phyloP scores from a whole-genome alignment of 2,329 filamentous ascomycete species.

The Fusarium equiseti region DNA sequence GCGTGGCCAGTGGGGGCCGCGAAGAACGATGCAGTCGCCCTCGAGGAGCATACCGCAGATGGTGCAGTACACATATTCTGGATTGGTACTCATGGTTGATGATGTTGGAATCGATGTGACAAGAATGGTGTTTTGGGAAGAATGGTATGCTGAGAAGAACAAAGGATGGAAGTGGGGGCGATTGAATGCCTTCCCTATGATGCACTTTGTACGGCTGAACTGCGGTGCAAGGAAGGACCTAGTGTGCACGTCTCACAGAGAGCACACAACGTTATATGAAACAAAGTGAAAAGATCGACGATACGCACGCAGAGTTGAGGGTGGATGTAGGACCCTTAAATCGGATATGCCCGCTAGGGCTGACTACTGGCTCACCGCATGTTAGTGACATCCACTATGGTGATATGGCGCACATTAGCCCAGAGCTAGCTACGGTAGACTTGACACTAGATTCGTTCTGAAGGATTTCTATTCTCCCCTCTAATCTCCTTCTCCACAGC shows the following conservation, averaged over 20 bases:
- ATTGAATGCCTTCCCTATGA: not conserved
- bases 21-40: not conserved
- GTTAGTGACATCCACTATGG: not conserved
- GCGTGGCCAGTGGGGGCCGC: not conserved
- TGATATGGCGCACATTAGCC: not conserved
- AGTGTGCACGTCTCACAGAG: not conserved
- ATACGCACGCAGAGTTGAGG: not conserved
- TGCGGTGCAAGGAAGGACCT: not conserved
- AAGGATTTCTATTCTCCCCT: not conserved
- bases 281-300: not conserved
- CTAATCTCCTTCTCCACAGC: not conserved
- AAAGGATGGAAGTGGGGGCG: too few species aligned
- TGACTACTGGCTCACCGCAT: not conserved
- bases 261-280: not conserved
- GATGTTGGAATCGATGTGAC: not conserved
- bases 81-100: not conserved
- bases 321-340: not conserved
- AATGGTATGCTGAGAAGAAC: too few species aligned
- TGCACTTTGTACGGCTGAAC: too few species aligned
- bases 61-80: not conserved
- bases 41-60: constrained; percentile 4
- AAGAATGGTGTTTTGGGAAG: not conserved
- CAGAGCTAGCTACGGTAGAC: too few species aligned
- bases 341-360: not conserved
- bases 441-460: not conserved